phyloP scores from a whole-genome alignment of 176 grass and related monocot genomes.

The Carex cristatella region DNA sequence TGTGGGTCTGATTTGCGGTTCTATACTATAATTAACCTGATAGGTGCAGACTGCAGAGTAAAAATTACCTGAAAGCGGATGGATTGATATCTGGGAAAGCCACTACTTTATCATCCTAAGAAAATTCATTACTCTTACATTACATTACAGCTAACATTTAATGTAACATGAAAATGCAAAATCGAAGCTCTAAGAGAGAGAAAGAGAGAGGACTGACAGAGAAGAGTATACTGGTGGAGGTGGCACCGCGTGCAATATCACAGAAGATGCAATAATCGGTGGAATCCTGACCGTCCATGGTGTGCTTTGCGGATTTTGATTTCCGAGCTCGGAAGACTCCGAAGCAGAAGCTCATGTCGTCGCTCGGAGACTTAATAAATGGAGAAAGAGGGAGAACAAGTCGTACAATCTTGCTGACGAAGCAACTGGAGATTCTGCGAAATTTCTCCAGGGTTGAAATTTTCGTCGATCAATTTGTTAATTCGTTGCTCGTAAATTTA shows the following conservation, averaged over 20 bases:
- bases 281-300: slow-evolving; percentile 14
- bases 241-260: slow-evolving; percentile 47
- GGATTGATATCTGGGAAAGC: slow-evolving; percentile 82
- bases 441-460: background rate
- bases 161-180: background rate
- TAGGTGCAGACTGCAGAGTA: background rate
- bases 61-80: slow-evolving; percentile 72
- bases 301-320: slow-evolving; percentile 11
- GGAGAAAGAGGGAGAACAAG: background rate
- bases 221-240: slow-evolving; percentile 54
- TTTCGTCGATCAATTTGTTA: background rate
- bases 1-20: background rate
- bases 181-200: background rate
- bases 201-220: slow-evolving; percentile 32
- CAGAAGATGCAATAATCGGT: slow-evolving; percentile 66
- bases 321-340: background rate
- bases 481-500: background rate
- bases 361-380: background rate
- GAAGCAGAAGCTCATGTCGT: slow-evolving; percentile 40
- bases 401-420: background rate
- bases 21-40: background rate
- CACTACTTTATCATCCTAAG: slow-evolving; percentile 82
- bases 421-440: slow-evolving; percentile 24
- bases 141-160: background rate
- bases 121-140: background rate